Base-by-base conservation (phyloP, 1,284 basidiomycete genomes). In the Retiboletus flavoniger region DNA sequence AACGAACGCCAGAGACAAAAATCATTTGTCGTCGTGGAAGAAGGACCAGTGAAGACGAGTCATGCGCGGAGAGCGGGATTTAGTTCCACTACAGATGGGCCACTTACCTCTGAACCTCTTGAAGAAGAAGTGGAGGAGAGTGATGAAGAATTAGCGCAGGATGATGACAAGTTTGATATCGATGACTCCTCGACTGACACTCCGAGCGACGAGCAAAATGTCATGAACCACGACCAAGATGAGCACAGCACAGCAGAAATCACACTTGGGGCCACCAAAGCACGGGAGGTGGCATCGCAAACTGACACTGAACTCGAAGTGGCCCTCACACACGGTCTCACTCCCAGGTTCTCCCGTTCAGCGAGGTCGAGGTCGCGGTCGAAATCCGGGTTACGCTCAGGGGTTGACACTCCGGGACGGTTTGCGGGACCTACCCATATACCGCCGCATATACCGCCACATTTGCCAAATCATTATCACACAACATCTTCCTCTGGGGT, bases 1-100 rank as follows among this genome's bases (percentile, higher is more conserved):
- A 98, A 98, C 74, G 95, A 99, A 71, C 87, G 97, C 19, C 94
- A 98, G 72, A 84, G 94, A 42, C 95, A 98, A 68, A 98, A 97
- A 71, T 95, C 93, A 5, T 98, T 98, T 64, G 95, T 98, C 39
- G 91, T 98, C n/a, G 92, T 98, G 28, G 95, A 97, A 68, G 93
- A 96, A 69, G 85, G 83, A 26, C 83, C 80, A 1, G 67, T 75
- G 11, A 82, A 66, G 55, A 78, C 74, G 54, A 77, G 64, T 50
- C 73, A 63, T 42, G 63, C 58, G 42, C 68, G 70, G 59, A 70
- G 31, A 44, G 36, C 40, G n/a, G 39, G 47, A 17, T 48, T 61
- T 36, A 48, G 42, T 35, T 38, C 59, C 41, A 51, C 54, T 21
- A 55, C 53, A 24, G 54, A 62, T 2, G 60, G 64, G 10, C 52